phyloP scores from a whole-genome alignment of 2,329 filamentous ascomycete genomes.

The Magnaporthiopsis rhizophila region DNA sequence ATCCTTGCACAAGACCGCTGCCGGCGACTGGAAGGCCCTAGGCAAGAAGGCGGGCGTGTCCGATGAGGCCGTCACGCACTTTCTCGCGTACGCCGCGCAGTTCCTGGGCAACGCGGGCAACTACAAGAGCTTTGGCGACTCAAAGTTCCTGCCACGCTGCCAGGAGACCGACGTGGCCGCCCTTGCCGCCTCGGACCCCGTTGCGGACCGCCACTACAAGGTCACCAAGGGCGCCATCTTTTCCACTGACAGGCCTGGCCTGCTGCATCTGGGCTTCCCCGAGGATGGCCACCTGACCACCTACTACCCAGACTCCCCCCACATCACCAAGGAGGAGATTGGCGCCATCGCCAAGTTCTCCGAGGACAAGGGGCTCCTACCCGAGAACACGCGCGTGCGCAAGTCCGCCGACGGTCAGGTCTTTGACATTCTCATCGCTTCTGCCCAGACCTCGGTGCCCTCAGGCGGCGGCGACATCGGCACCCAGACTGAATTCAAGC shows the following conservation, averaged over 20 bases:
- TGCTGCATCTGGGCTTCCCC: constrained; percentile 70
- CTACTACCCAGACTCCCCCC: constrained; percentile 71
- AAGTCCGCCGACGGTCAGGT: constrained; percentile 47
- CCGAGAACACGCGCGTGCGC: constrained; percentile 68
- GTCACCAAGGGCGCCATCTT: constrained; percentile 67
- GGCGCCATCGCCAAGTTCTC: constrained; percentile 64
- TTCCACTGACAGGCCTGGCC: constrained; percentile 51
- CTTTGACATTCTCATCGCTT: constrained; percentile 70
- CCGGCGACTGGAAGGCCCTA: constrained; percentile 64
- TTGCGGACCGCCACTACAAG: constrained; percentile 57
- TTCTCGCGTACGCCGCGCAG: constrained; percentile 70
- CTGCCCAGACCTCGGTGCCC: constrained; percentile 53
- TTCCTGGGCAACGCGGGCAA: constrained; percentile 77
- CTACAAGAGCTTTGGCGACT: constrained; percentile 81
- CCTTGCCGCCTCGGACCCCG: constrained; percentile 48
- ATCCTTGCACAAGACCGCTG: constrained; percentile 55
- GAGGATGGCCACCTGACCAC: constrained; percentile 71
- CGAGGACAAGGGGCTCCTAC: constrained; percentile 58
- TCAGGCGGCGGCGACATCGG: constrained; percentile 59
- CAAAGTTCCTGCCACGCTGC: constrained; percentile 73
- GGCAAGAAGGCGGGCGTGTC: constrained; percentile 57
- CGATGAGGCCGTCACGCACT: constrained; percentile 55
- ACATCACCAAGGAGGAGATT: constrained; percentile 70
- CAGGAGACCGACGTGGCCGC: constrained; percentile 55
- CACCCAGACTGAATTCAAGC: constrained; percentile 51